These are phyloP conservation scores for Paraphaeosphaeria sporulosa DNA, from an alignment of 2,329 filamentous ascomycete species.

Conservation along the genomic window DNA sequence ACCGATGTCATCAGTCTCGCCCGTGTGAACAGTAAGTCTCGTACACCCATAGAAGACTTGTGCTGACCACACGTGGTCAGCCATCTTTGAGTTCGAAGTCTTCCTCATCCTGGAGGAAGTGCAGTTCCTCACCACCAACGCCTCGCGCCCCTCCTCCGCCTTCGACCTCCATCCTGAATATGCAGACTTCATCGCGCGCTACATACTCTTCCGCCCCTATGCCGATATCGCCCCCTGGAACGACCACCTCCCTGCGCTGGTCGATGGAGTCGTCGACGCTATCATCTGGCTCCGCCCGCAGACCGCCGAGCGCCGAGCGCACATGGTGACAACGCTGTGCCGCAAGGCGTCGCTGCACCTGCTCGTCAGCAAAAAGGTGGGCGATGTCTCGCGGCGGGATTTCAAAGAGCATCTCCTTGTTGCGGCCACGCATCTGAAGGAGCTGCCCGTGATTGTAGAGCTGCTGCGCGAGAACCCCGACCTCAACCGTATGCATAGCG, in stretches of 20 bases:
- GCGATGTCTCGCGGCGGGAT: background rate
- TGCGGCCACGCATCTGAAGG: background rate
- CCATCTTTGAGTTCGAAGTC: slow-evolving; percentile 1
- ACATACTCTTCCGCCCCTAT: background rate
- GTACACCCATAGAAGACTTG: background rate
- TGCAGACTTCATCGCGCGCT: background rate
- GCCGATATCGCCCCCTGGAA: background rate
- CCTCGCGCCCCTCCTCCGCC: background rate
- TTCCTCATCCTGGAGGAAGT: background rate
- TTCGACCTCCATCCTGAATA: background rate
- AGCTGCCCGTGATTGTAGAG: background rate
- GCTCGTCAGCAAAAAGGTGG: background rate
- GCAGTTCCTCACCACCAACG: background rate
- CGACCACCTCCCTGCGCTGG: slow-evolving; percentile 1
- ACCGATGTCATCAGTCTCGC: slow-evolving; percentile 1
- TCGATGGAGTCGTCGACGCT: background rate
- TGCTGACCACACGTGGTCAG: background rate
- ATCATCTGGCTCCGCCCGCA: background rate
- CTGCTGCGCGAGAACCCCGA: background rate
- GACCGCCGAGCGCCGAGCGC: background rate
- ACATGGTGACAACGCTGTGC: background rate
- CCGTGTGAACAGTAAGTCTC: slow-evolving; percentile 6
- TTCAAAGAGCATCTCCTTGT: slow-evolving; percentile 6
- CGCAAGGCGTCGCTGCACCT: background rate
- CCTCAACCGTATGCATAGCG: background rate